Conservation (phyloP, 1,284 basidiomycete genomes). For the Clitocybe nebularis region DNA sequence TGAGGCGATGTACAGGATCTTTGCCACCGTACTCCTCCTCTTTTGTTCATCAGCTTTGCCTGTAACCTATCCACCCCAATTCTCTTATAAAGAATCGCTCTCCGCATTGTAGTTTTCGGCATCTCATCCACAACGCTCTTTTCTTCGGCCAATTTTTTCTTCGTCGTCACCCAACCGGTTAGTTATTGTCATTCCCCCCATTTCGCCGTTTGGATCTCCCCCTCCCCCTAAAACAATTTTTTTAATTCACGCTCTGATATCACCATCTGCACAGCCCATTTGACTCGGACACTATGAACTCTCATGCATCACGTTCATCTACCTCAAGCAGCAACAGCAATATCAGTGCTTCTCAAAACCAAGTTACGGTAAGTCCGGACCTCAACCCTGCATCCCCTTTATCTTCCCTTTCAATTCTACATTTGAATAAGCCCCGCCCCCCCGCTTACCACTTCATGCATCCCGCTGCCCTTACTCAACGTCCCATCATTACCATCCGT, state of each 20-base stretch:
- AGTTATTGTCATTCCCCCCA: background rate
- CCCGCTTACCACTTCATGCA: constrained; percentile 5
- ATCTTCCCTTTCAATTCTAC: background rate
- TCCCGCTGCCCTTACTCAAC: constrained; percentile 13
- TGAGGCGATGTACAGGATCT: constrained; percentile 16
- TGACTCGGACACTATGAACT: background rate
- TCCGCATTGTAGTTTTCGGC: constrained; percentile 6
- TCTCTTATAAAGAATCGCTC: constrained; percentile 9
- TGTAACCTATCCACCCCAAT: constrained; percentile 10
- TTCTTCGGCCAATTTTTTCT: background rate
- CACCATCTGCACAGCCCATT: constrained; percentile 1
- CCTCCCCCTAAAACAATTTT: background rate
- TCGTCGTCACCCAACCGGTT: background rate
- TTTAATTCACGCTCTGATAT: background rate
- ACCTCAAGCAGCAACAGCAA: constrained; percentile 10
- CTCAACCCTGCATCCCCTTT: constrained; percentile 2
- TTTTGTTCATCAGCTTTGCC: constrained; percentile 9
- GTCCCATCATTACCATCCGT: constrained; percentile 15
- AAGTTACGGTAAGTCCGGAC: constrained; percentile 10
- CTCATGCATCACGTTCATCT: constrained; percentile 9
- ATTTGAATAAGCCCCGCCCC: no score
- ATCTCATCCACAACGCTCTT: background rate
- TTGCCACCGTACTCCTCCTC: background rate
- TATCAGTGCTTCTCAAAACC: constrained; percentile 10
- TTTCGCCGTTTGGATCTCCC: background rate